Evolutionary conservation across 495 filamentous ascomycete species (phyloP).

Genomic region (Aspergillus homomorphus): DNA sequence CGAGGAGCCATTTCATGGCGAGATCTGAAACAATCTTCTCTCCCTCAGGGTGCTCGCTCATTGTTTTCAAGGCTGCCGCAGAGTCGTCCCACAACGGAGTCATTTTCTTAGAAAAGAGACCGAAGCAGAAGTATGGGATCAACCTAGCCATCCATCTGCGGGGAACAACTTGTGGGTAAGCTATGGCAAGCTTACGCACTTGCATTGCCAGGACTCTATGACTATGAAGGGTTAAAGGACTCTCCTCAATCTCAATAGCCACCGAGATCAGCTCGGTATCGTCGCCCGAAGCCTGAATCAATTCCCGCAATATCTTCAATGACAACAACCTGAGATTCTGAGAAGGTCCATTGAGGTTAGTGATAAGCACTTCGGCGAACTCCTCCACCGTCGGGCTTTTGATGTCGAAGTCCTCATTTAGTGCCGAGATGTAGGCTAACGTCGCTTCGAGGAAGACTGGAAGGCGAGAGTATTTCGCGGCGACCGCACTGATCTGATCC

Average conservation of each 20-base stretch:
- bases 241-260: constrained; percentile 70
- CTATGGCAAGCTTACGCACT: constrained; percentile 67
- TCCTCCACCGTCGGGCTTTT: constrained; percentile 47
- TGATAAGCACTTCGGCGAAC: constrained; percentile 59
- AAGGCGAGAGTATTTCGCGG: constrained; percentile 57
- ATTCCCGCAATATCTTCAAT: constrained; percentile 58
- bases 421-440: constrained; percentile 54
- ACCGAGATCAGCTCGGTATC: constrained; percentile 43
- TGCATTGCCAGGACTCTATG: constrained; percentile 75
- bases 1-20: constrained; percentile 76
- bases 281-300: constrained; percentile 34
- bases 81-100: constrained; percentile 84
- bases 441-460: constrained; percentile 66
- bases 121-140: constrained; percentile 82
- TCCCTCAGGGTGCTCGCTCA: constrained; percentile 65
- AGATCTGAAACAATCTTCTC: constrained; percentile 71
- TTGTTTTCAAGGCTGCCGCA: constrained; percentile 66
- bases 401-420: constrained; percentile 39
- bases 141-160: constrained; percentile 65
- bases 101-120: constrained; percentile 79
- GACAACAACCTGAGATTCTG: constrained; percentile 68
- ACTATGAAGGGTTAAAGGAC: constrained; percentile 71
- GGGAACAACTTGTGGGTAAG: constrained; percentile 52
- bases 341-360: constrained; percentile 68
- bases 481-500: constrained; percentile 57